Evolutionary conservation across 176 grass and related monocot species (phyloP), one percentile per base, ranked within the genome.

Genomic region (Aegilops sharonensis): DNA sequence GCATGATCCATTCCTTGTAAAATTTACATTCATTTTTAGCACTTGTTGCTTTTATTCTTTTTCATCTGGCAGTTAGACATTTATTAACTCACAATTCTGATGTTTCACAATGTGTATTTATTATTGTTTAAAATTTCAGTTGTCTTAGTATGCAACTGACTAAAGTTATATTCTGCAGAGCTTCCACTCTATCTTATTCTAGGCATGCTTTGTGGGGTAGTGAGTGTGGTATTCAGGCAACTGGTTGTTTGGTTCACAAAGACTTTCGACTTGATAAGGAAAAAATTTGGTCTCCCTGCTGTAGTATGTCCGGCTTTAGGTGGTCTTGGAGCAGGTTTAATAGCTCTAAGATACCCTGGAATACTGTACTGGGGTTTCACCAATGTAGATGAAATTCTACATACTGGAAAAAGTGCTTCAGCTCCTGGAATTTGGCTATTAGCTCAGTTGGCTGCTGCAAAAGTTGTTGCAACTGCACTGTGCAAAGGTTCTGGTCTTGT

Each of bases 401-500:
- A 98, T 87, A 98, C 96, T 4, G 94, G 96, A 70, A 95, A 98
- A 87, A 94, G 96, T 84, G 96, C 93, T 81, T 98, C 96, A 60
- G 96, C 96, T 36, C 96, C 96, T 83, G 96, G 96, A 72, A 95
- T 98, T 66, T 98, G 96, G 96, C 87, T 98, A 17, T 88, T 98
- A 81, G 90, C 93, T 86, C 96, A 98, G 78, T 91, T 98, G 81
- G 96, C 90, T 39, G 91, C 84, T 36, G 93, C 93, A 37, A 98
- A 98, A 98, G 96, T 98, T 82, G 86, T 98, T 20, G 96, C 96
- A 15, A 98, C 96, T 62, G 91, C 96, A 90, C 96, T 98, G 62
- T 98, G 96, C 90, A 98, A 98, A 85, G 93, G 96, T 83, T 98
- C 96, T 83, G 96, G 96, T 68, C 93, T 98, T 87, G 96, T 98